phyloP scores from a whole-genome alignment of 78 protist species.

The Speleostelium caveatum region DNA sequence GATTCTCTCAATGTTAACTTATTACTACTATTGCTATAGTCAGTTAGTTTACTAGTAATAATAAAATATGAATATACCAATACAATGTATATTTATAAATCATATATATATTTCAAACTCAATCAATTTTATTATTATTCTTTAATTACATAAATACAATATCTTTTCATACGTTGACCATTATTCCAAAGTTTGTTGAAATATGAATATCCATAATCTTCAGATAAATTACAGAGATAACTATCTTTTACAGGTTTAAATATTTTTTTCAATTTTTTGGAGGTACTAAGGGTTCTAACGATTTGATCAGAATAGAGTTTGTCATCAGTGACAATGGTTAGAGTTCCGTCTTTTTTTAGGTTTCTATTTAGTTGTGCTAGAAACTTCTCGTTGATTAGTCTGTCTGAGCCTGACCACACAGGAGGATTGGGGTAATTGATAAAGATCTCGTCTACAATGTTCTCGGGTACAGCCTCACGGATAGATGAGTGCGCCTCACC shows the following conservation, averaged over 20 bases:
- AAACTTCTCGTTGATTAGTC: slow-evolving; percentile 62
- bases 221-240: slow-evolving; percentile 43
- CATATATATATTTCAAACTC: too few relatives aligned
- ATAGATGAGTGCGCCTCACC: slow-evolving; percentile 78
- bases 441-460: slow-evolving; percentile 56
- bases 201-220: slow-evolving; percentile 87
- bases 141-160: slow-evolving; percentile 67
- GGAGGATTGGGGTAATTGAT: slow-evolving; percentile 88
- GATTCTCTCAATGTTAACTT: too few relatives aligned
- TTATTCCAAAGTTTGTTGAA: slow-evolving; percentile 87
- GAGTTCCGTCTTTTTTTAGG: slow-evolving; percentile 68
- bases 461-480: slow-evolving; percentile 18
- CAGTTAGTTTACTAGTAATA: too few relatives aligned
- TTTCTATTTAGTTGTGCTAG: slow-evolving; percentile 61
- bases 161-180: slow-evolving; percentile 77
- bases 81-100: background rate
- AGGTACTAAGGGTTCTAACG: slow-evolving; percentile 3
- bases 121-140: background rate
- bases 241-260: slow-evolving; percentile 69
- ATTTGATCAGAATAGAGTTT: slow-evolving; percentile 49
- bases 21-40: too few relatives aligned
- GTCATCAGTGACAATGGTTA: slow-evolving; percentile 85
- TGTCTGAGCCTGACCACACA: slow-evolving; percentile 82
- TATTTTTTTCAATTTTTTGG: slow-evolving; percentile 20
- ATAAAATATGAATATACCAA: background rate